Conservation (phyloP, 176 grass and related monocot species). For the Pontederia crassipes region DNA sequence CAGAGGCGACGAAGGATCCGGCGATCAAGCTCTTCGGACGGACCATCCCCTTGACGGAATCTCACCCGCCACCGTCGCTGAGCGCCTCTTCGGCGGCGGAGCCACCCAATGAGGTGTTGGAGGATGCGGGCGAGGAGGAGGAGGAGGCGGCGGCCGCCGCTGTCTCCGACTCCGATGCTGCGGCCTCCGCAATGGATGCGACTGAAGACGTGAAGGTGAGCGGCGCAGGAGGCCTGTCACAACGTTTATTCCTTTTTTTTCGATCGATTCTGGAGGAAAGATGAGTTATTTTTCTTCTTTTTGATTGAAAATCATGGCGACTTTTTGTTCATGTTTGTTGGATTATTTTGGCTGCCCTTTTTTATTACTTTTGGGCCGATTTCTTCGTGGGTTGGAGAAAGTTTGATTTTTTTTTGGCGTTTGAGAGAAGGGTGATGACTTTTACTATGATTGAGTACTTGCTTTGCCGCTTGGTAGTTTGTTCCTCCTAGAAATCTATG, state of each 20-base stretch:
- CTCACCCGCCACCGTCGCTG: constrained; percentile 1
- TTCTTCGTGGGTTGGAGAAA: too few relatives aligned
- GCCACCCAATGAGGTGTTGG: constrained; percentile 17
- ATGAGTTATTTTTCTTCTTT: background rate
- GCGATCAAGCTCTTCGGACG: constrained; percentile 87
- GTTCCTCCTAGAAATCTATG: too few relatives aligned
- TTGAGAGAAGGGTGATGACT: too few relatives aligned
- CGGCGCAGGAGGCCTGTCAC: background rate
- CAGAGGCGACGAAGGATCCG: constrained; percentile 28
- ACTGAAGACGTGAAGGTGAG: constrained; percentile 31
- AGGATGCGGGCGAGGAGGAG: constrained; percentile 8
- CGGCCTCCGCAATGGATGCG: background rate
- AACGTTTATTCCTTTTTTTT: background rate
- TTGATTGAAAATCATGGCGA: too few relatives aligned
- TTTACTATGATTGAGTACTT: too few relatives aligned
- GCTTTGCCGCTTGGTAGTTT: too few relatives aligned
- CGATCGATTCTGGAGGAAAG: background rate
- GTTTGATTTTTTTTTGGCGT: too few relatives aligned
- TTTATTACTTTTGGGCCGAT: background rate
- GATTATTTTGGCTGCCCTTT: background rate
- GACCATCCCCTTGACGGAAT: constrained; percentile 44
- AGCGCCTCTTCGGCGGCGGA: constrained; percentile 7
- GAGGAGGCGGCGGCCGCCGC: constrained; percentile 17
- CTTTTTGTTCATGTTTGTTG: background rate
- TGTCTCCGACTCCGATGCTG: background rate